Base-by-base conservation (phyloP, 139 green algal genomes). In the Haematococcus sp. region DNA sequence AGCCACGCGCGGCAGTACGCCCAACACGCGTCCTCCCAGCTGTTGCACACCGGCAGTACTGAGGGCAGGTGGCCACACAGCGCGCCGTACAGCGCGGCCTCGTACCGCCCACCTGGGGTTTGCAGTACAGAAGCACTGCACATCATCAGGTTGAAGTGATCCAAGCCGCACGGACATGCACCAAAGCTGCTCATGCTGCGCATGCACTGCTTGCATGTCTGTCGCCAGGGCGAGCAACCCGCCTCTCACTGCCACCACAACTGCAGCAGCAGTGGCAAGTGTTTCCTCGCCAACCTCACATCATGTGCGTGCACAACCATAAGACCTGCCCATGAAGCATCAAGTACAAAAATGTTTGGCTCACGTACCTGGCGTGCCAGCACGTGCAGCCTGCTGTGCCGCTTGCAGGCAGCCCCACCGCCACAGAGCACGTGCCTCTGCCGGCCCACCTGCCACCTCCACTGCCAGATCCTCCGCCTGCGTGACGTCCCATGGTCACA, bases 1-100 rank as follows among this genome's bases (percentile, higher is more conserved):
- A 90, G 73, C 84, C 83, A 89, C 66, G 77, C 86, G 22, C 85
- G 76, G 76, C 87, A 88, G 71, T 90, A 80, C 4, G 78, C 83
- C 91, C 91, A 96, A 15, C 76, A 70, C 22, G 73, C 73, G 76
- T 96, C 91, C 75, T 94, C 89, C 89, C 91, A 95, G 60, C 44
- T 79, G 60, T 22, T 3, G 73, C 88, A 95, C 0, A 81, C 90
- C 19, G 91, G 83, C 54, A 92, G 77, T 58, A 88, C 49, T 3
- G 74, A 74, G 54, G 43, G 49, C 46, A 92, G 52, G 74, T 88
- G 71, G 46, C 84, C 70, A 34, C 78, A 75, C 56, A 95, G 68
- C 19, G 83, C 77, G 7, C 69, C 91, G 58, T 91, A 94, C 44
- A 92, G 43, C 0, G 90, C 91, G 1, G 87, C 84, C 81, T 95